Percentiles rank a stretch among this genome's conserved stretches.
Evolutionary conservation across 495 filamentous ascomycete species (phyloP).

Genomic region (Hyaloscypha hepaticicola): DNA sequence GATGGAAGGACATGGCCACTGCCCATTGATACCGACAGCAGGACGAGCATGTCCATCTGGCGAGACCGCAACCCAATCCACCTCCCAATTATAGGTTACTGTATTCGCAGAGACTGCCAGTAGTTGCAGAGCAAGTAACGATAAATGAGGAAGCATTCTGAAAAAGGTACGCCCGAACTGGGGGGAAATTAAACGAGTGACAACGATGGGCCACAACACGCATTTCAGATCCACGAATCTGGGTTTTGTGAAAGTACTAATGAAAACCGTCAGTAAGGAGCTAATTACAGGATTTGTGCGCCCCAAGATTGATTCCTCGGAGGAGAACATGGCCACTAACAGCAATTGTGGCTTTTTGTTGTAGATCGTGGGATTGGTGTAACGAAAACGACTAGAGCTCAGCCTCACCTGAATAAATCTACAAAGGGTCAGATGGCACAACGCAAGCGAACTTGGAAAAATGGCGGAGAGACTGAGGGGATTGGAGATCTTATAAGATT

Average conservation of each 20-base stretch:
- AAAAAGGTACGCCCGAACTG: neutral
- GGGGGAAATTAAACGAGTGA: neutral
- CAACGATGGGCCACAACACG: neutral
- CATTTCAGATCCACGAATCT: neutral
- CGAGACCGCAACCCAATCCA: conserved; percentile 67
- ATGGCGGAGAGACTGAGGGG: too few relatives aligned
- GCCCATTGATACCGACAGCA: conserved; percentile 73
- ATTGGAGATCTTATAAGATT: too few relatives aligned
- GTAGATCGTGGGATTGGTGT: neutral
- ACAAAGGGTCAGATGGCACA: neutral
- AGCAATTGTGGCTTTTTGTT: neutral
- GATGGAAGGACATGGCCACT: conserved; percentile 71
- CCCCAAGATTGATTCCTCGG: neutral
- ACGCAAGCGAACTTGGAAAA: too few relatives aligned
- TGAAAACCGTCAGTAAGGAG: neutral
- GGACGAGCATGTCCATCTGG: conserved; percentile 69
- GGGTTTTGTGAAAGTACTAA: neutral
- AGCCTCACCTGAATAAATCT: neutral
- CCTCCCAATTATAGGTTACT: conserved; percentile 65
- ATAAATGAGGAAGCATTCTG: neutral
- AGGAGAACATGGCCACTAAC: neutral
- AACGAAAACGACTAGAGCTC: neutral
- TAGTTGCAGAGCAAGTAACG: neutral
- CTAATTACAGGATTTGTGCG: neutral
- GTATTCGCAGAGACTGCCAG: conserved; percentile 45